Evolutionary conservation across 768 basidiomycete species (phyloP).

Genomic region (Mycena vitilis): DNA sequence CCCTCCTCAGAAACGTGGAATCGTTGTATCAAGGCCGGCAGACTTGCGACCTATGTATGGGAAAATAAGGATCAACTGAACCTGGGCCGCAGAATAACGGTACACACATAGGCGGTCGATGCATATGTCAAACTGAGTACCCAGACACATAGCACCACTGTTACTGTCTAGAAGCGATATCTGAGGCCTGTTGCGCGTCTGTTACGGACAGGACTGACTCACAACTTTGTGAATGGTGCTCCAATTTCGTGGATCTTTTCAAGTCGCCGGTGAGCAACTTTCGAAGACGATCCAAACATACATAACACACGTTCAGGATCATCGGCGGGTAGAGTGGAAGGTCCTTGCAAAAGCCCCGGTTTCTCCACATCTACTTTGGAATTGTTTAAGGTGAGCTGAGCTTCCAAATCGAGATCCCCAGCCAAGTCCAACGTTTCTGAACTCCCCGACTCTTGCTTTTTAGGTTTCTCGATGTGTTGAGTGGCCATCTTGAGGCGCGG

Average conservation of each 20-base stretch:
- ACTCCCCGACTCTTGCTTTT: neutral
- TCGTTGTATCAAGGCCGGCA: constrained; percentile 18
- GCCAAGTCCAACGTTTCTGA: constrained; percentile 17
- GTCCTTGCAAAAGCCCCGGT: neutral
- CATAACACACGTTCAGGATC: constrained; percentile 18
- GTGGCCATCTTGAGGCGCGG: neutral
- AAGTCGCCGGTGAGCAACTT: neutral
- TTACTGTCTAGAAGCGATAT: constrained; percentile 10
- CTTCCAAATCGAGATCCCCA: constrained; percentile 21
- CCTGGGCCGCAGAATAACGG: neutral
- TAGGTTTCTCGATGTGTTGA: neutral
- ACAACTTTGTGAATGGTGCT: constrained; percentile 2
- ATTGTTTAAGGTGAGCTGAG: neutral
- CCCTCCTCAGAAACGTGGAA: constrained; percentile 27
- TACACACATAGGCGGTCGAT: constrained; percentile 31
- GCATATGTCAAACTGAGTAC: constrained; percentile 33
- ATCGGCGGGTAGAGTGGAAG: constrained; percentile 17
- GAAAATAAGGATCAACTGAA: neutral
- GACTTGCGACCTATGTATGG: constrained; percentile 30
- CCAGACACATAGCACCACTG: constrained; percentile 27
- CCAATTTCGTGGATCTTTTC: constrained; percentile 26
- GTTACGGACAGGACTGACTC: neutral
- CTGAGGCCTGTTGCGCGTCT: too few species aligned
- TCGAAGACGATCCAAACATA: neutral
- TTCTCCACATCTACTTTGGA: neutral